phyloP scores from a whole-genome alignment of 2,329 filamentous ascomycete genomes.

The Xylaria sp. region DNA sequence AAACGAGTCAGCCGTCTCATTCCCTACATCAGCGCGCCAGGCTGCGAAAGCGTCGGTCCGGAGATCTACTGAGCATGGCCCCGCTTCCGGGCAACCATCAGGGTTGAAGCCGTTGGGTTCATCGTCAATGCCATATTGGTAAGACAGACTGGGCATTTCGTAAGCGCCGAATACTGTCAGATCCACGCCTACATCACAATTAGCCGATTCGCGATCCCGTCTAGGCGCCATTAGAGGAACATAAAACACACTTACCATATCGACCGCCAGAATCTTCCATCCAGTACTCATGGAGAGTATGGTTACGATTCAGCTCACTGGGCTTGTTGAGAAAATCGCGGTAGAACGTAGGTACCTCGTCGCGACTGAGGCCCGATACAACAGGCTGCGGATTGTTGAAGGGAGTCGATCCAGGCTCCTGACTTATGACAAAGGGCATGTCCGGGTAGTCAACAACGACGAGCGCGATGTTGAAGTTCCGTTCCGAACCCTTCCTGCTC shows the following conservation, averaged over 20 bases:
- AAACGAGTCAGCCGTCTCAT: conserved; percentile 59
- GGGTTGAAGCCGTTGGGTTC: conserved; percentile 56
- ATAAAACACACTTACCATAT: conserved; percentile 42
- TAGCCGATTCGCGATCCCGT: background rate
- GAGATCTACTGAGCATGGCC: conserved; percentile 59
- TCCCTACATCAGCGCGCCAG: conserved; percentile 64
- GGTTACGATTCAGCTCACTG: conserved; percentile 60
- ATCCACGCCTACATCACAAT: conserved; percentile 57
- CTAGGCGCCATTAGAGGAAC: background rate
- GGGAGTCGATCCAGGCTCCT: conserved; percentile 58
- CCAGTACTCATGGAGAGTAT: conserved; percentile 68
- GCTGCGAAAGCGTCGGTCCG: conserved; percentile 61
- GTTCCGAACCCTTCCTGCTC: conserved; percentile 55
- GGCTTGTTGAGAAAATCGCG: conserved; percentile 63
- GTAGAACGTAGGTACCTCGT: conserved; percentile 62
- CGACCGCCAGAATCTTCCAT: conserved; percentile 66
- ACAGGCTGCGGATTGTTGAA: conserved; percentile 62
- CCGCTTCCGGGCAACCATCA: conserved; percentile 57
- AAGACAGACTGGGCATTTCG: conserved; percentile 58
- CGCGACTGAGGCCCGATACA: conserved; percentile 55
- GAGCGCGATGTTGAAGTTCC: conserved; percentile 68
- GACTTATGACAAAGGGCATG: conserved; percentile 60
- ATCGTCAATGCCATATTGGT: conserved; percentile 63
- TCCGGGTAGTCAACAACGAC: conserved; percentile 64
- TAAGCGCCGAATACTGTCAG: conserved; percentile 65